phyloP scores from a whole-genome alignment of 2,329 filamentous ascomycete genomes.

The Simplicillium sp. region DNA sequence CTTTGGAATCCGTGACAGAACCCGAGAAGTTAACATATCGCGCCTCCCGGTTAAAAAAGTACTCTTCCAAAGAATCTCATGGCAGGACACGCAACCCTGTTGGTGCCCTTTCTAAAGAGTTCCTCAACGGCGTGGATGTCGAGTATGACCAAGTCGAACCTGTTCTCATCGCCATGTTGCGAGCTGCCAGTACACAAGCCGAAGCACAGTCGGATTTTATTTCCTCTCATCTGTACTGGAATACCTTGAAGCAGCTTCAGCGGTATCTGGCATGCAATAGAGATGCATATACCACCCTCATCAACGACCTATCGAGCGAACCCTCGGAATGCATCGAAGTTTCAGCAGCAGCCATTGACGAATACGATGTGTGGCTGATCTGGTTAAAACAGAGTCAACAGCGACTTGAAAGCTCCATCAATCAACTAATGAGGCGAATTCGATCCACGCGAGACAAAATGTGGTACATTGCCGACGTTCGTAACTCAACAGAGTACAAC shows the following conservation, averaged over 20 bases:
- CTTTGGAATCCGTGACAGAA: slow-evolving; percentile 47
- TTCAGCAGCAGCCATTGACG: slow-evolving; percentile 63
- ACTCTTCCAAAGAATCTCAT: slow-evolving; percentile 46
- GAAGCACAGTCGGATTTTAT: slow-evolving; percentile 75
- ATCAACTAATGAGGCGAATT: slow-evolving; percentile 64
- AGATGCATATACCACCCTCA: slow-evolving; percentile 60
- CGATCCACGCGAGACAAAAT: slow-evolving; percentile 84
- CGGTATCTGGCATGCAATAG: slow-evolving; percentile 52
- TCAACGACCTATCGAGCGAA: slow-evolving; percentile 65
- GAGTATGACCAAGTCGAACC: slow-evolving; percentile 22
- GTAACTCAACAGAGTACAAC: slow-evolving; percentile 80
- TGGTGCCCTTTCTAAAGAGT: not conserved
- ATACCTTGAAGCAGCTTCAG: slow-evolving; percentile 66
- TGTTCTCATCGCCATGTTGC: slow-evolving; percentile 62
- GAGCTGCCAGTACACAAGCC: slow-evolving; percentile 67
- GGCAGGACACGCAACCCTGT: not conserved
- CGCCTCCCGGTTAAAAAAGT: slow-evolving; percentile 50
- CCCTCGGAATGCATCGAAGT: slow-evolving; percentile 60
- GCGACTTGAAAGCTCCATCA: slow-evolving; percentile 63
- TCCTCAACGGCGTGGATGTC: not conserved
- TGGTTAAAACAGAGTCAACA: slow-evolving; percentile 78
- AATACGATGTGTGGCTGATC: slow-evolving; percentile 73
- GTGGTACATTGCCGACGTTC: slow-evolving; percentile 96
- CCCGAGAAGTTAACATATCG: slow-evolving; percentile 63
- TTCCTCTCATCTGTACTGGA: slow-evolving; percentile 77